phyloP scores from a whole-genome alignment of 176 grass and related monocot species.

The Luzula sylvatica region DNA sequence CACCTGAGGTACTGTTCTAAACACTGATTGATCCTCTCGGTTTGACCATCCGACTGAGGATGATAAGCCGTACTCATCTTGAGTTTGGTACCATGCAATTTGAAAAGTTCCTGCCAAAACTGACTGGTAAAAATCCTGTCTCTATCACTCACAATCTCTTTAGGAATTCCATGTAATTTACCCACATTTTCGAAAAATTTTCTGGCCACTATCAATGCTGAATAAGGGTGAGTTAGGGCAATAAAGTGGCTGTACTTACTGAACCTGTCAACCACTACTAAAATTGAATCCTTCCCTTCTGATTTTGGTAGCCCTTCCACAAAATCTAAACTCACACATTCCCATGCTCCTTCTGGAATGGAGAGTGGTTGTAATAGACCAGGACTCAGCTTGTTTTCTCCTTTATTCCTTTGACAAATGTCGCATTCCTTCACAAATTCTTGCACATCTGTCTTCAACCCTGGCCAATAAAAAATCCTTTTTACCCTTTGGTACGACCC shows the following conservation, averaged over 20 bases:
- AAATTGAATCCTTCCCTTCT: not conserved
- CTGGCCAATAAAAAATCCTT: not conserved
- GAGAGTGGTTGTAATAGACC: not conserved
- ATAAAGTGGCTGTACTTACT: not conserved
- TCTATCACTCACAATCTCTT: too few species aligned
- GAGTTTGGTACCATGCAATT: too few species aligned
- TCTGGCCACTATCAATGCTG: not conserved
- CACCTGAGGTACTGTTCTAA: too few species aligned
- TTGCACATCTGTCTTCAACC: not conserved
- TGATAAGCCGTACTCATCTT: too few species aligned
- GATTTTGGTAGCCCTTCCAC: slow-evolving; percentile 4
- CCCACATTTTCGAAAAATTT: not conserved
- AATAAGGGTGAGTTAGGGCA: not conserved
- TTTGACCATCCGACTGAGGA: too few species aligned
- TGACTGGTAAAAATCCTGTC: too few species aligned
- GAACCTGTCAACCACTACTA: not conserved
- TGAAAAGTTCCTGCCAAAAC: too few species aligned
- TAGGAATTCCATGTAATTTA: too few species aligned
- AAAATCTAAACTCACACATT: too few species aligned
- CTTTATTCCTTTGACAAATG: not conserved
- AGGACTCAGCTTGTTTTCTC: not conserved
- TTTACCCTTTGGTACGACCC: not conserved
- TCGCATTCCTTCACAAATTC: not conserved
- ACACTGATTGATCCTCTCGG: too few species aligned
- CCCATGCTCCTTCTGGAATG: too few species aligned